phyloP scores from a whole-genome alignment of 257 asterid species.

The Asclepias syriaca region DNA sequence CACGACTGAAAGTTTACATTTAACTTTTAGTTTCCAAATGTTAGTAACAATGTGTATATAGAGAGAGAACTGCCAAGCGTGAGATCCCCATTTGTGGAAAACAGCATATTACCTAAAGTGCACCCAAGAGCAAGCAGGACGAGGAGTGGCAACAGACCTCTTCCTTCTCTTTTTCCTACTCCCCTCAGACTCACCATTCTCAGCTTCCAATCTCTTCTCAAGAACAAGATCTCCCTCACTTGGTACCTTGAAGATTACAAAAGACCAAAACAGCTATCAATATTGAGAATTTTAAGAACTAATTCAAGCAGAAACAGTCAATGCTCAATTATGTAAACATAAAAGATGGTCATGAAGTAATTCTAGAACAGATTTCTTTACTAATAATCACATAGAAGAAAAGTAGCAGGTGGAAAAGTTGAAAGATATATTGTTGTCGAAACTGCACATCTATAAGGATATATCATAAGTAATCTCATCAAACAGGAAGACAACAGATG shows the following conservation, averaged over 20 bases:
- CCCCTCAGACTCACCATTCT: constrained; percentile 57
- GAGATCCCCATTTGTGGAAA: constrained; percentile 9
- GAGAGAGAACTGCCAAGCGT: neutral
- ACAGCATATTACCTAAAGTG: constrained; percentile 65
- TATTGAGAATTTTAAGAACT: neutral
- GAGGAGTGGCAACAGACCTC: constrained; percentile 66
- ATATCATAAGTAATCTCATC: neutral
- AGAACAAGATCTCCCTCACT: constrained; percentile 49
- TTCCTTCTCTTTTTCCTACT: constrained; percentile 71
- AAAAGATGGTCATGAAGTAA: neutral
- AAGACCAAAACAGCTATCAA: constrained; percentile 2
- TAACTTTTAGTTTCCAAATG: constrained; percentile 17
- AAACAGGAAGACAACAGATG: neutral
- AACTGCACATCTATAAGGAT: neutral
- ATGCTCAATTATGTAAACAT: neutral
- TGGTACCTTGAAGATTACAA: constrained; percentile 41
- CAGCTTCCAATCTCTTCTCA: constrained; percentile 59
- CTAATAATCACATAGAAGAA: neutral
- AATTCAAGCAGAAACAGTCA: neutral
- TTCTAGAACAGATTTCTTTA: neutral
- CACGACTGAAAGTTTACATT: constrained; percentile 53
- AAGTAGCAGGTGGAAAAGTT: neutral
- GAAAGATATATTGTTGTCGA: neutral
- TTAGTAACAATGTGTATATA: neutral
- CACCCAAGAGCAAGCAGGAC: constrained; percentile 99